Evolutionary conservation across 371 early-diverging fungal species (phyloP).

Genomic region (Thermomucor indicae-seudaticae): DNA sequence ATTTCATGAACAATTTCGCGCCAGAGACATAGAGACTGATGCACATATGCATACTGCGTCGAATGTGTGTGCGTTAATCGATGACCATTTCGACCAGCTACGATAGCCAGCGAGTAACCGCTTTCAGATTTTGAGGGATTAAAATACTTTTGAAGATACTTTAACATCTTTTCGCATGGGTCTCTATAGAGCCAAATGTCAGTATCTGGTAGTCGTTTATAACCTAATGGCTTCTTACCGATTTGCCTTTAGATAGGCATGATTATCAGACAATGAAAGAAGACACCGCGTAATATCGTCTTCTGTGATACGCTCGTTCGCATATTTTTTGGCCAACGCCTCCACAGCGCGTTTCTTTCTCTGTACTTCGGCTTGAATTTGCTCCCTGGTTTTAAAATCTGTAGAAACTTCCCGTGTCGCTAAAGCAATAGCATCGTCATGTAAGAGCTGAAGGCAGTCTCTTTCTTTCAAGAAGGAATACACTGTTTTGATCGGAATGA

Average conservation of each 20-base stretch:
- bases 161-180: conserved; percentile 92
- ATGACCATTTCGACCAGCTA: conserved; percentile 79
- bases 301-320: conserved; percentile 41
- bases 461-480: conserved; percentile 66
- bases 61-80: conserved; percentile 89
- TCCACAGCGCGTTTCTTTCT: conserved; percentile 92
- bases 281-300: conserved; percentile 87
- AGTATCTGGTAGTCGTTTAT: not conserved
- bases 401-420: conserved; percentile 92
- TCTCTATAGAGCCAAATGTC: conserved; percentile 51
- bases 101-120: conserved; percentile 78
- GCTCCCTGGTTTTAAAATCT: conserved; percentile 70
- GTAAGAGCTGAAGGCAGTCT: conserved; percentile 62
- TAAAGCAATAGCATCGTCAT: conserved; percentile 72
- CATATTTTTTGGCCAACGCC: conserved; percentile 73
- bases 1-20: conserved; percentile 93
- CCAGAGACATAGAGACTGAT: conserved; percentile 93
- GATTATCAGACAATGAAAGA: conserved; percentile 95
- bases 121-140: conserved; percentile 50
- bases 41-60: conserved; percentile 90
- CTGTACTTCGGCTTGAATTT: conserved; percentile 83
- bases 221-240: conserved; percentile 42
- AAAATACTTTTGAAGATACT: conserved; percentile 68
- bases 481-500: conserved; percentile 86
- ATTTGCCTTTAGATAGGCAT: conserved; percentile 85